Evolutionary conservation across 1,284 basidiomycete genomes (phyloP), one percentile per base, ranked within the genome.

Genomic region (Apiotrichum laibachii): DNA sequence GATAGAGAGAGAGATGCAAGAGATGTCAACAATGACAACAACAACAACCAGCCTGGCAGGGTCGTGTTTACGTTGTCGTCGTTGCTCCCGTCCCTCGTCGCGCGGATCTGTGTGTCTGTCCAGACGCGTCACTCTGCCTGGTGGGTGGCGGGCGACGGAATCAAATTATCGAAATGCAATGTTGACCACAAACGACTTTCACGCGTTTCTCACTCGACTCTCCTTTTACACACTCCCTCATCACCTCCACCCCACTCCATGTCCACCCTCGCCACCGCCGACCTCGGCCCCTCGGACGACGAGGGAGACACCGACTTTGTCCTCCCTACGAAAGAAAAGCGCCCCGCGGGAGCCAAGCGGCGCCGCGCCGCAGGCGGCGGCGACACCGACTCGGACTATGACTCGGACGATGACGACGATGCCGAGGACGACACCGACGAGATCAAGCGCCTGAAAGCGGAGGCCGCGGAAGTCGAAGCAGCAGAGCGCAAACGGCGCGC

Each of bases 211-310:
- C 26, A 4, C 26, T 4, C 26, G n/a, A n/a, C n/a, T n/a, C n/a
- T n/a, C n/a, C n/a, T n/a, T n/a, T 31, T 31, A 7, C 7, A 31
- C 26, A 4, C 26, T 31, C 26, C 26, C 7, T 7, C 26, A 31
- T 31, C 37, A 37, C 37, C 15, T 11, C 37, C 37, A 37, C 15
- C 37, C 12, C 5, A 5, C 37, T 44, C 51, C 43, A 76, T 76
- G 73, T 71, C 72, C 6, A 76, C 74, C 12, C 64, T 76, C 45
- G 69, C 70, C 22, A 67, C 68, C 5, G 74, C 72, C 21, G 64
- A 68, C 52, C 62, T 74, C 12, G 63, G 65, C 5, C 69, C 69
- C 2, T 64, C 64, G 34, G 70, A 70, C 62, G 70, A 71, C 39
- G 70, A 61, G 53, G 56, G 54, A 13, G 70, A 76, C 55, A 55